A percentile compares a stretch with the other conserved stretches of the same genome.
These are phyloP conservation scores for Leccinum incarnatum DNA, from an alignment of 768 basidiomycete species.

Conservation along the genomic window DNA sequence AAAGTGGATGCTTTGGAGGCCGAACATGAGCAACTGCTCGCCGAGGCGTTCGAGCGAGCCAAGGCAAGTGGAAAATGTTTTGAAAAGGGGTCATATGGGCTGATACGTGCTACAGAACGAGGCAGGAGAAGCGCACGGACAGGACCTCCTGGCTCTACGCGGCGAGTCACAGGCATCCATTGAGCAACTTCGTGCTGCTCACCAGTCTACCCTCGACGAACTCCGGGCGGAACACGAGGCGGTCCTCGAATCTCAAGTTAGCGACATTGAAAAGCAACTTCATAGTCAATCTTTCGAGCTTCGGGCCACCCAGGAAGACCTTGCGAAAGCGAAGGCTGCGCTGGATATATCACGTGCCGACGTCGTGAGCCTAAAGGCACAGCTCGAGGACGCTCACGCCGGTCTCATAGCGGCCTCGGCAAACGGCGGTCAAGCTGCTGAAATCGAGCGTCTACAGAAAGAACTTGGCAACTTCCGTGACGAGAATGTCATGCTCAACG, in stretches of 20 bases:
- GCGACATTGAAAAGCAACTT: conserved; percentile 61
- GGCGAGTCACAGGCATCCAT: conserved; percentile 62
- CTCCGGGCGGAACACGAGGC: conserved; percentile 64
- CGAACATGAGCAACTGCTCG: conserved; percentile 59
- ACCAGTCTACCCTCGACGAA: conserved; percentile 57
- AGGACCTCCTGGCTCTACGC: conserved; percentile 71
- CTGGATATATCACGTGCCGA: conserved; percentile 53
- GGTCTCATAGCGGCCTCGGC: conserved; percentile 40
- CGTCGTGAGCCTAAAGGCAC: conserved; percentile 52
- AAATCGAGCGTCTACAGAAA: conserved; percentile 52
- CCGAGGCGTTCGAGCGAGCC: conserved; percentile 73
- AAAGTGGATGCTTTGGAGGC: conserved; percentile 65
- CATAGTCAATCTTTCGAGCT: conserved; percentile 49
- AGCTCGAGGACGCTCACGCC: conserved; percentile 62
- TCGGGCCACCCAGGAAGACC: conserved; percentile 82
- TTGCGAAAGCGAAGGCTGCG: conserved; percentile 67
- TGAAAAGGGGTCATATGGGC: background rate
- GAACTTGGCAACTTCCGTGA: conserved; percentile 66
- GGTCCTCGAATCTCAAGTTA: conserved; percentile 54
- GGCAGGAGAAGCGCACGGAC: conserved; percentile 63
- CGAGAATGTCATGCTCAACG: conserved; percentile 62
- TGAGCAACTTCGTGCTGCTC: conserved; percentile 64
- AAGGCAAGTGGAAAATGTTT: conserved; percentile 49
- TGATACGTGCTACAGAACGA: conserved; percentile 49
- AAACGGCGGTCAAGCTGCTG: conserved; percentile 49